These are phyloP conservation scores for Pyrrhoderma noxium DNA, from an alignment of 1,284 basidiomycete genomes.

Conservation along the genomic window DNA sequence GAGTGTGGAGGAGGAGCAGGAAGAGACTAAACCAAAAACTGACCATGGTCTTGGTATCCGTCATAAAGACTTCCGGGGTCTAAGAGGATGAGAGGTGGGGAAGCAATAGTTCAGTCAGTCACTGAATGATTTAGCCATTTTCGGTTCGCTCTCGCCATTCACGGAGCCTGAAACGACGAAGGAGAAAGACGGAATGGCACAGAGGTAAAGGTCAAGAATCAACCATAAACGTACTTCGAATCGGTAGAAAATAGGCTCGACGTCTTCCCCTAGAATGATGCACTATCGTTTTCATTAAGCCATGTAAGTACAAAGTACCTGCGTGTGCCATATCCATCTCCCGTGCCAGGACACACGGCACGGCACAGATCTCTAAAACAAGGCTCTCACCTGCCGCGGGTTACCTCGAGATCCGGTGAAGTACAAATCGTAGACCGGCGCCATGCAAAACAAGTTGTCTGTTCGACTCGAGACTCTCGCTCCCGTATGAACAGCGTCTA, in stretches of 20 bases:
- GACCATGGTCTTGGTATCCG: constrained; percentile 45
- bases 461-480: neutral
- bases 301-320: neutral
- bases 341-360: neutral
- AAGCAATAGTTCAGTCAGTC: no score
- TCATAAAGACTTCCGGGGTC: constrained; percentile 33
- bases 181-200: neutral
- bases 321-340: neutral
- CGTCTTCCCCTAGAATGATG: constrained; percentile 59
- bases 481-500: neutral
- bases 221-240: constrained; percentile 35
- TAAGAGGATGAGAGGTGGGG: neutral
- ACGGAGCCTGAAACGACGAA: no score
- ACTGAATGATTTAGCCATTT: no score
- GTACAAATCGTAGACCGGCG: constrained; percentile 41
- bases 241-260: constrained; percentile 50
- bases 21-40: constrained; percentile 20
- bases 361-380: neutral
- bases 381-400: constrained; percentile 37
- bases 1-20: no score
- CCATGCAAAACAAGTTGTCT: constrained; percentile 8
- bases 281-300: constrained; percentile 27
- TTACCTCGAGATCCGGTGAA: constrained; percentile 60
- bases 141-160: no score
- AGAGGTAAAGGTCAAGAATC: no score